Evolutionary conservation across 768 basidiomycete species (phyloP).

Genomic region (Boletus rubropictus): DNA sequence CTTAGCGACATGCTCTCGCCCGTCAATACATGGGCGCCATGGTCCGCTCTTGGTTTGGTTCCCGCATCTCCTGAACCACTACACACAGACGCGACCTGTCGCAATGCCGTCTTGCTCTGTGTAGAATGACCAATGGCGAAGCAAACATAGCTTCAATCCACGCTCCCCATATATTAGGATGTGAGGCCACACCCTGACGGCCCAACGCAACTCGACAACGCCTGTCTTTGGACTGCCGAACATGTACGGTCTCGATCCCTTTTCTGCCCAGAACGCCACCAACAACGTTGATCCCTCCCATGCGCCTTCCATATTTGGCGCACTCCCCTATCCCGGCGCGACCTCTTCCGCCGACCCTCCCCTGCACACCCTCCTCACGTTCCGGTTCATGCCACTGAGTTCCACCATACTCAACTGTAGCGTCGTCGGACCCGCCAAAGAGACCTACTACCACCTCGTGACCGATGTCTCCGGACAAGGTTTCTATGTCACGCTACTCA

Average conservation of each 20-base stretch:
- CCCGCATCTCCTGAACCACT: neutral
- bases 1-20: neutral
- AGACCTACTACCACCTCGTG: conserved; percentile 43
- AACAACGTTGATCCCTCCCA: neutral
- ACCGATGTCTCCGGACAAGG: conserved; percentile 44
- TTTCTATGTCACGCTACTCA: conserved; percentile 50
- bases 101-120: neutral
- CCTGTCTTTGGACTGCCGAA: neutral
- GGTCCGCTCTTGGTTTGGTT: neutral
- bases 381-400: conserved; percentile 47
- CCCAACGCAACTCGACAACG: neutral
- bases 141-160: conserved; percentile 16
- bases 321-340: conserved; percentile 48
- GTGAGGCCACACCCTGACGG: neutral
- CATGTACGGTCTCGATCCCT: conserved; percentile 28
- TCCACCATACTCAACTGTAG: conserved; percentile 50
- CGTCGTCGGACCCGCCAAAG: conserved; percentile 46
- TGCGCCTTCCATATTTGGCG: conserved; percentile 55
- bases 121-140: neutral
- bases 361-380: conserved; percentile 34
- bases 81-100: neutral
- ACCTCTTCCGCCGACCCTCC: conserved; percentile 19
- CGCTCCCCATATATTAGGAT: conserved; percentile 11
- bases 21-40: neutral
- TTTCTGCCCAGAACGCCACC: conserved; percentile 25